Conservation (phyloP, 495 filamentous ascomycete species). For the Apodospora peruviana region DNA sequence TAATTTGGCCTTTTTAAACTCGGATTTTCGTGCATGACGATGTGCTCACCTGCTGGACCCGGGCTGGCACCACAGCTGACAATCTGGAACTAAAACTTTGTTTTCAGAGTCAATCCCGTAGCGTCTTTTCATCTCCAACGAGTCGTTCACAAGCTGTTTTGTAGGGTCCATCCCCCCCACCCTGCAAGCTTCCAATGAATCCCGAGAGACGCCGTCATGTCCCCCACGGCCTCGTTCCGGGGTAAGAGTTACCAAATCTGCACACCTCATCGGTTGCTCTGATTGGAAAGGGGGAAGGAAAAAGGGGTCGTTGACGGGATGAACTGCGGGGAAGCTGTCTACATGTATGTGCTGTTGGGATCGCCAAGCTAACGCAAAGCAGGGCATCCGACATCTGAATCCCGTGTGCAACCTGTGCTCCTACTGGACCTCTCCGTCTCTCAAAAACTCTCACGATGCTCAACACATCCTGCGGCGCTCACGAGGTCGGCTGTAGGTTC, state of each 20-base stretch:
- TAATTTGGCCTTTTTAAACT: no score
- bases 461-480: no score
- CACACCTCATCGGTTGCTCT: background rate
- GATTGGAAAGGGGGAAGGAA: no score
- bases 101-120: no score
- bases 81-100: no score
- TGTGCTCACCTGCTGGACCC: no score
- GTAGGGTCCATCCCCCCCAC: background rate
- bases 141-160: no score
- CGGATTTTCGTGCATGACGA: no score
- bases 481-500: background rate
- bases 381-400: background rate
- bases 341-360: no score
- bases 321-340: background rate
- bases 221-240: background rate
- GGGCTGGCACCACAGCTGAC: no score
- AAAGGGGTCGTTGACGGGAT: background rate
- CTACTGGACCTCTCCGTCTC: no score
- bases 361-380: background rate
- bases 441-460: background rate
- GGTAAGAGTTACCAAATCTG: background rate
- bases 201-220: background rate
- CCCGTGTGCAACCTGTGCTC: background rate
- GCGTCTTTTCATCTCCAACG: no score
- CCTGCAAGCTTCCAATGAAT: background rate